phyloP scores from a whole-genome alignment of 1,139 yeast species.

The Suhomyces choctaworum region DNA sequence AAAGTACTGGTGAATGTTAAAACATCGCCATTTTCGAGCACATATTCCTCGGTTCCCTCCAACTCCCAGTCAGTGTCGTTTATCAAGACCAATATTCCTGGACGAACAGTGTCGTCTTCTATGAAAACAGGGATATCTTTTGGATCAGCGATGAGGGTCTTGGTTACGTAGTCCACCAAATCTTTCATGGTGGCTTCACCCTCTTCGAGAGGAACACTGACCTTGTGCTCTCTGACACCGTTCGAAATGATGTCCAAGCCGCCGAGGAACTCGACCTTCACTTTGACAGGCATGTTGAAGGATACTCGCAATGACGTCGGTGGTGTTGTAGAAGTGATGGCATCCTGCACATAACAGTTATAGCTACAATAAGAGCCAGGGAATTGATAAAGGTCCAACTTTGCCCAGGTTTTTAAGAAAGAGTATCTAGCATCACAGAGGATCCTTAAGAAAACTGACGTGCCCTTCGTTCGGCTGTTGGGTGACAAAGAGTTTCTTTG shows the following conservation, averaged over 20 bases:
- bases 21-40: conserved; percentile 70
- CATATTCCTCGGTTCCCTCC: conserved; percentile 83
- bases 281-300: conserved; percentile 19
- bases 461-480: too few species aligned
- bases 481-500: too few species aligned
- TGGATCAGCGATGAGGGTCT: conserved; percentile 56
- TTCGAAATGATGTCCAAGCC: conserved; percentile 70
- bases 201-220: conserved; percentile 40
- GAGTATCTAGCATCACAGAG: too few species aligned
- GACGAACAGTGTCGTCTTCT: conserved; percentile 79
- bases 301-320: too few species aligned
- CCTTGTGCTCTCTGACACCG: conserved; percentile 49
- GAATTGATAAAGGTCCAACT: too few species aligned
- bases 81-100: conserved; percentile 87
- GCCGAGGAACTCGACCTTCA: conserved; percentile 42
- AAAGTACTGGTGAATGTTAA: conserved; percentile 89
- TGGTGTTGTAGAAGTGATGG: too few species aligned
- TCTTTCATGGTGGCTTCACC: conserved; percentile 55
- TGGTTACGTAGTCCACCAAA: conserved; percentile 56
- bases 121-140: conserved; percentile 73
- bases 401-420: too few species aligned
- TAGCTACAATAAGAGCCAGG: too few species aligned
- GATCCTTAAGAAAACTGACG: too few species aligned
- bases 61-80: conserved; percentile 98
- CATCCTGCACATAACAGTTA: too few species aligned